Evolutionary conservation across 75 land plant species (phyloP).

Genomic region (Ceratopteris richardii): DNA sequence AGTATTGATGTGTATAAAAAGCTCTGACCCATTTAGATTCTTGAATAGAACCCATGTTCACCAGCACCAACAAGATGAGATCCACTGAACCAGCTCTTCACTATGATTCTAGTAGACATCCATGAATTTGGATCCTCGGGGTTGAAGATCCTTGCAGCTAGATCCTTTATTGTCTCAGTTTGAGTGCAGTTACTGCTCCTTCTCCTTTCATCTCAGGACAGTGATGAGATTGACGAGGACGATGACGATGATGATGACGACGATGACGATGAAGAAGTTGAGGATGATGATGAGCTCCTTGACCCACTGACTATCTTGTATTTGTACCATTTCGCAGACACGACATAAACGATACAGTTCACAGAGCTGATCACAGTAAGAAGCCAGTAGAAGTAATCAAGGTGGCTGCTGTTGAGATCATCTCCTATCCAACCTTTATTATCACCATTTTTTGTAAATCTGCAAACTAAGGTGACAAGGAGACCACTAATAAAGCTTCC

Average conservation of each 20-base stretch:
- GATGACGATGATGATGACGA: conserved; percentile 6
- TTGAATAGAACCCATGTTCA: too few species aligned
- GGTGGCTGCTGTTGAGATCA: conserved; percentile 52
- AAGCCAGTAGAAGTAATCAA: conserved; percentile 84
- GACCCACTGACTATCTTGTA: conserved; percentile 35
- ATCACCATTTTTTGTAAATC: conserved; percentile 7
- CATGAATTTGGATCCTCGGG: background rate
- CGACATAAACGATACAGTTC: conserved; percentile 45
- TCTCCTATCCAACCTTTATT: conserved; percentile 33
- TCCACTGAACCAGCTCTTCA: too few species aligned
- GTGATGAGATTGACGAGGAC: background rate
- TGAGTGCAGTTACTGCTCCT: background rate
- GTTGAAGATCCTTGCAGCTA: background rate
- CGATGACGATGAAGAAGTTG: background rate
- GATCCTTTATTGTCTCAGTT: background rate
- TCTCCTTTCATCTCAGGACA: background rate
- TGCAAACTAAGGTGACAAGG: conserved; percentile 29
- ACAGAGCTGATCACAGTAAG: conserved; percentile 48
- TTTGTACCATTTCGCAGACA: conserved; percentile 57
- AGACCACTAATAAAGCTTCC: conserved; percentile 51
- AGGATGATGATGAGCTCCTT: conserved; percentile 2
- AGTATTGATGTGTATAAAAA: too few species aligned
- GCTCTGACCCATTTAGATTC: too few species aligned
- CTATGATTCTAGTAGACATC: background rate
- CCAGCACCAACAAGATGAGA: too few species aligned